A percentile compares a stretch with the other conserved stretches of the same genome.
Evolutionary conservation across 257 asterid species (phyloP).

Genomic region (Lantana camara): DNA sequence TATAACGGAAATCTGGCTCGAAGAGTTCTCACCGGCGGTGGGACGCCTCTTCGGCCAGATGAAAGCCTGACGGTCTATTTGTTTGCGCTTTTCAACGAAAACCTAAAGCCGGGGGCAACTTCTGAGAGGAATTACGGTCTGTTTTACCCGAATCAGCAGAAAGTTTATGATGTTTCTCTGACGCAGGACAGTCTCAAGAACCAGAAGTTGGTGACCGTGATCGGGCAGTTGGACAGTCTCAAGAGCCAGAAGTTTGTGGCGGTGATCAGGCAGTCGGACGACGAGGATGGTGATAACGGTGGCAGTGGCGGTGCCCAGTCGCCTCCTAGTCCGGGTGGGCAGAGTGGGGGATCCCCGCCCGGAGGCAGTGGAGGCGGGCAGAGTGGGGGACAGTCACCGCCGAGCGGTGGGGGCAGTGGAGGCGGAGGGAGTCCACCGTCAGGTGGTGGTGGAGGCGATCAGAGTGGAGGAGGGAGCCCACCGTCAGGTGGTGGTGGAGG

Average conservation of each 20-base stretch:
- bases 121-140: slow-evolving; percentile 81
- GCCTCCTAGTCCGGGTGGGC: too few relatives aligned
- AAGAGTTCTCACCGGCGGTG: slow-evolving; percentile 60
- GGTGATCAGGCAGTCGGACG: too few relatives aligned
- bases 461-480: too few relatives aligned
- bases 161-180: slow-evolving; percentile 59
- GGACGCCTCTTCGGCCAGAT: slow-evolving; percentile 74
- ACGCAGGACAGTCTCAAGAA: slow-evolving; percentile 30
- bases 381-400: not conserved
- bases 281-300: not conserved
- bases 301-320: slow-evolving; percentile 30
- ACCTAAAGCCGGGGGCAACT: slow-evolving; percentile 71
- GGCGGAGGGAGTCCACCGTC: too few relatives aligned
- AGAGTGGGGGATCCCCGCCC: too few relatives aligned
- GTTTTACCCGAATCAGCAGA: slow-evolving; percentile 60
- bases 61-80: slow-evolving; percentile 63
- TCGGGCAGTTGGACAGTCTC: too few relatives aligned
- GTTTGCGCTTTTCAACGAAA: slow-evolving; percentile 87
- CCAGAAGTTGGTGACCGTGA: slow-evolving; percentile 24
- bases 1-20: slow-evolving; percentile 82
- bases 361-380: too few relatives aligned
- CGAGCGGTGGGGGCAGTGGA: slow-evolving; percentile 26
- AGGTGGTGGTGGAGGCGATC: too few relatives aligned
- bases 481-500: too few relatives aligned
- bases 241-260: slow-evolving; percentile 42